Conservation (phyloP, 805 yeast genomes). For the Cyberlindnera saturnus region DNA sequence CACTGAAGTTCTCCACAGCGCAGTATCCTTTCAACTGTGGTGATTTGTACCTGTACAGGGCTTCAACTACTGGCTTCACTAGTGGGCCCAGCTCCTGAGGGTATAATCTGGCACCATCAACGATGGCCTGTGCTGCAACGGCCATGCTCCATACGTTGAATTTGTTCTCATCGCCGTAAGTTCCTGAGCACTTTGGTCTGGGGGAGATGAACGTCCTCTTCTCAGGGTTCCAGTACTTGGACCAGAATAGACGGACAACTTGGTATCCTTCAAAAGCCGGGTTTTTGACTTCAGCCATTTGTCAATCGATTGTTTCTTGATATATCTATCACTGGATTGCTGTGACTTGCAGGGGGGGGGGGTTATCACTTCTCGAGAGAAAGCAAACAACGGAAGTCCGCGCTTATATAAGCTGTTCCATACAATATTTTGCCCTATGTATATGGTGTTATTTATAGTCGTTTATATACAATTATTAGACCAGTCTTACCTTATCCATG, state of each 20-base stretch:
- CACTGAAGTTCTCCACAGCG: slow-evolving; percentile 55
- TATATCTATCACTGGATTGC: too few species aligned
- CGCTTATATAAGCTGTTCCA: too few species aligned
- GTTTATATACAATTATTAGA: too few species aligned
- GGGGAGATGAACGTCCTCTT: slow-evolving; percentile 21
- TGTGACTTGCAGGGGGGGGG: too few species aligned
- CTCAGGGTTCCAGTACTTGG: slow-evolving; percentile 17
- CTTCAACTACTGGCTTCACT: slow-evolving; percentile 44
- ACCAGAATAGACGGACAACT: slow-evolving; percentile 18
- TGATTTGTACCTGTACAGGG: slow-evolving; percentile 47
- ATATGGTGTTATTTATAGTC: too few species aligned
- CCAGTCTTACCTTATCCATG: neutral
- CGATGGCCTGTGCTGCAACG: slow-evolving; percentile 59
- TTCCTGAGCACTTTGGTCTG: slow-evolving; percentile 30
- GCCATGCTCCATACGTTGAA: slow-evolving; percentile 68
- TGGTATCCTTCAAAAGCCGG: slow-evolving; percentile 23
- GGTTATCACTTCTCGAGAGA: too few species aligned
- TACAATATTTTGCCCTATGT: too few species aligned
- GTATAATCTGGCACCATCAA: slow-evolving; percentile 50
- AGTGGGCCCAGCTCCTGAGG: slow-evolving; percentile 48
- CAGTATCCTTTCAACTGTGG: slow-evolving; percentile 49
- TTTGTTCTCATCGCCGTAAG: slow-evolving; percentile 44
- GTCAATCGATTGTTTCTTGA: neutral
- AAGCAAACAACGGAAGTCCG: too few species aligned
- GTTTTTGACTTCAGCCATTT: slow-evolving; percentile 4